These are phyloP conservation scores for Rhodofomes roseus DNA, from an alignment of 1,284 basidiomycete genomes.

Conservation along the genomic window DNA sequence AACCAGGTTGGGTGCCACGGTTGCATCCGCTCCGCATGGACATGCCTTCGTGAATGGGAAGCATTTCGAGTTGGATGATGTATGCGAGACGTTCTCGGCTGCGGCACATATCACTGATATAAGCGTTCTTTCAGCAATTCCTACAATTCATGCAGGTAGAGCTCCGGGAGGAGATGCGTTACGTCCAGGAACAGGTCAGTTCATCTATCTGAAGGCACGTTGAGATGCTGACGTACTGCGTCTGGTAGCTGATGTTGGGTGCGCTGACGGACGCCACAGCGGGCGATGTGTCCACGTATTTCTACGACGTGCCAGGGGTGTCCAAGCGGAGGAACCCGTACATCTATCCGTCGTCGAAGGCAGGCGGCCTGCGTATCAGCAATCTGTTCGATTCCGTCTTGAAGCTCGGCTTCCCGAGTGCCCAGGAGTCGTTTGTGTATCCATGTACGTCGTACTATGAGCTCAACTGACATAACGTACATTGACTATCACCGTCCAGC, in stretches of 20 bases:
- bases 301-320: constrained; percentile 85
- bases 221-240: background rate
- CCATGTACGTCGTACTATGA: constrained; percentile 39
- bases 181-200: constrained; percentile 68
- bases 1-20: constrained; percentile 46
- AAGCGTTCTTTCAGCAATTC: constrained; percentile 49
- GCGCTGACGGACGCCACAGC: constrained; percentile 54
- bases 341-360: constrained; percentile 51
- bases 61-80: constrained; percentile 67
- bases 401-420: constrained; percentile 34
- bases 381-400: constrained; percentile 49
- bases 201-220: background rate
- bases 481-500: constrained; percentile 16
- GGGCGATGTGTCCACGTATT: constrained; percentile 63
- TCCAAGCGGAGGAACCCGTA: constrained; percentile 67
- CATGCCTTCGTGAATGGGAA: constrained; percentile 90
- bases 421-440: constrained; percentile 55
- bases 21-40: constrained; percentile 39
- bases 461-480: background rate
- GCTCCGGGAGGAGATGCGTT: constrained; percentile 55
- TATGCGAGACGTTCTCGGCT: constrained; percentile 34
- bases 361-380: constrained; percentile 44
- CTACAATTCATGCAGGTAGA: constrained; percentile 64
- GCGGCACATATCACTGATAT: background rate
- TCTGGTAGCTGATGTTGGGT: constrained; percentile 57